Evolutionary conservation across 805 yeast species (phyloP).

Genomic region (Saturnispora galanensis): DNA sequence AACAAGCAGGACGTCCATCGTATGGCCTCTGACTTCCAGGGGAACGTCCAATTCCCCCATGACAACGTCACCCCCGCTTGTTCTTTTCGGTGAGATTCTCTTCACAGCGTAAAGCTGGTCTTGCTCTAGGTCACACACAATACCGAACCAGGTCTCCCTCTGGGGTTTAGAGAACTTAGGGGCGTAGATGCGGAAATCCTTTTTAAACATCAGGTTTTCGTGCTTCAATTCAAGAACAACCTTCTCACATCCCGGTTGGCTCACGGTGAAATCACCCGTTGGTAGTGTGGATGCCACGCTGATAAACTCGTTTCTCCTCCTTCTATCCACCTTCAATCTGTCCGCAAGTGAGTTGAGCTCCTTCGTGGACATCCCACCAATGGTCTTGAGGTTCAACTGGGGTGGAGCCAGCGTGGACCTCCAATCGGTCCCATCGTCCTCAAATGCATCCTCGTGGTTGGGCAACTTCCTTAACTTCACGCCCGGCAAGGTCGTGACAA

Average conservation of each 20-base stretch:
- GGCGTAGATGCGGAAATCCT: conserved; percentile 59
- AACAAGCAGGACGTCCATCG: conserved; percentile 39
- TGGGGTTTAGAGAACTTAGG: conserved; percentile 86
- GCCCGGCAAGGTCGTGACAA: conserved; percentile 50
- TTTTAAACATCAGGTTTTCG: conserved; percentile 37
- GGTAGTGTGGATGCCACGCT: conserved; percentile 53
- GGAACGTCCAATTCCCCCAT: conserved; percentile 40
- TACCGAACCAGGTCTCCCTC: conserved; percentile 86
- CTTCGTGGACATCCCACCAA: conserved; percentile 31
- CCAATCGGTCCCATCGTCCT: conserved; percentile 28
- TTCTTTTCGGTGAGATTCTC: conserved; percentile 56
- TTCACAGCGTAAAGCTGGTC: conserved; percentile 57
- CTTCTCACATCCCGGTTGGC: conserved; percentile 27
- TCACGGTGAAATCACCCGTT: conserved; percentile 36
- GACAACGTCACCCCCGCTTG: conserved; percentile 28
- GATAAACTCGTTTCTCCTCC: conserved; percentile 38
- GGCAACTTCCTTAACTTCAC: conserved; percentile 17
- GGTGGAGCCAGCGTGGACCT: conserved; percentile 19
- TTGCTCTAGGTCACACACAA: conserved; percentile 40
- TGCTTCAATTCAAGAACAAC: conserved; percentile 44
- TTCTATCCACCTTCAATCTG: conserved; percentile 33
- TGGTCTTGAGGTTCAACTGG: conserved; percentile 25
- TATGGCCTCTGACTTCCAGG: conserved; percentile 36
- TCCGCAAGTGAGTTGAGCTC: conserved; percentile 29
- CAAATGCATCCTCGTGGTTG: conserved; percentile 14